Evolutionary conservation across 148 eudicot species (phyloP).

Genomic region (Persicaria maculosa): DNA sequence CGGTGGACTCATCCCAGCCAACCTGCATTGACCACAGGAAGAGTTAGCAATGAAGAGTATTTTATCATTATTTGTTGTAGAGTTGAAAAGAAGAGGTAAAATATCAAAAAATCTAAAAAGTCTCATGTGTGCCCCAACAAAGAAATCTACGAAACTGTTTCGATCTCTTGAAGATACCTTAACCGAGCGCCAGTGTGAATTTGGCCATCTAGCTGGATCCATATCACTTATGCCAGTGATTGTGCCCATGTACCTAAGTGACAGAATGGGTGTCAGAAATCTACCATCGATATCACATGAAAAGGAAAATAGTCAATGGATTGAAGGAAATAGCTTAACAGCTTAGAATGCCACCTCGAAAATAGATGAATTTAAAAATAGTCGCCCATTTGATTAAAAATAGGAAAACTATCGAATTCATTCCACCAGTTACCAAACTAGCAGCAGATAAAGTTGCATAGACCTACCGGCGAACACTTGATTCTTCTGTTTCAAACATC

Average conservation of each 20-base stretch:
- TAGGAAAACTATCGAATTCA: not conserved
- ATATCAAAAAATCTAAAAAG: not conserved
- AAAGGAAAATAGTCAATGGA: not conserved
- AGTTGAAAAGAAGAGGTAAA: conserved; percentile 1
- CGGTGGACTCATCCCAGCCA: conserved; percentile 89
- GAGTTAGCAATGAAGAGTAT: not conserved
- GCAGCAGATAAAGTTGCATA: not conserved
- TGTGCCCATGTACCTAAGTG: conserved; percentile 80
- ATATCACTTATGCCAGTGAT: conserved; percentile 68
- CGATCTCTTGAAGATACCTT: conserved; percentile 37
- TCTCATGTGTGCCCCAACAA: conserved; percentile 2
- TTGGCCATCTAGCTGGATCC: conserved; percentile 71
- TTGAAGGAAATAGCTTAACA: not conserved
- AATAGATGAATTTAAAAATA: not conserved
- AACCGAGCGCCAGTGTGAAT: conserved; percentile 89
- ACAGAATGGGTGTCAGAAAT: not conserved
- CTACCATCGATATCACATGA: not conserved
- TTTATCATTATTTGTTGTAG: not conserved
- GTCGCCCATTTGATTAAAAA: not conserved
- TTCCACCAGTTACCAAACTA: not conserved
- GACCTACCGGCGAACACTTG: conserved; percentile 53
- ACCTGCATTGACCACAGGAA: conserved; percentile 37
- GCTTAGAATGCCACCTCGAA: not conserved
- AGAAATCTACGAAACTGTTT: not conserved
- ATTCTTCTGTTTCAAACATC: conserved; percentile 64